Conservation (phyloP, 2,329 filamentous ascomycete species). For the Trichoderma pleuroti region DNA sequence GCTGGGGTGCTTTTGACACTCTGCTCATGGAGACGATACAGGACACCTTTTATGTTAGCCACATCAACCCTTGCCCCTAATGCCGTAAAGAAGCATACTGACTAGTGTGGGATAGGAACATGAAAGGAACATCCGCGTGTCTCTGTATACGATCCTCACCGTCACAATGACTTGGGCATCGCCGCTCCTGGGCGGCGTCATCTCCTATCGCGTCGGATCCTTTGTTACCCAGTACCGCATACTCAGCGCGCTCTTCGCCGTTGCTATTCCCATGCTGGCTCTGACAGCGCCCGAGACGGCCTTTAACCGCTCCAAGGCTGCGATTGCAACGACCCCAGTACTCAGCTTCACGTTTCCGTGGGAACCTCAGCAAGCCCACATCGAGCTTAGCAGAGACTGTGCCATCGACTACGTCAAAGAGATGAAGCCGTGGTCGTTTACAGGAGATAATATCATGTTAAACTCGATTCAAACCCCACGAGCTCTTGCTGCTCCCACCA, state of each 20-base stretch:
- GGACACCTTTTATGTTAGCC: conserved; percentile 54
- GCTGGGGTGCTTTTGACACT: conserved; percentile 58
- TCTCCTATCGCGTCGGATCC: conserved; percentile 39
- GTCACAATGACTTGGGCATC: conserved; percentile 50
- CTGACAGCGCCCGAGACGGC: conserved; percentile 51
- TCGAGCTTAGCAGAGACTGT: conserved; percentile 32
- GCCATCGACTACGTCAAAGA: conserved; percentile 37
- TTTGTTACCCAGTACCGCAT: conserved; percentile 51
- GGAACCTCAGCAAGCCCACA: conserved; percentile 26
- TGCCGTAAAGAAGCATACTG: neutral
- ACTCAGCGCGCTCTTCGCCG: conserved; percentile 45
- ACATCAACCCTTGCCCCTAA: too few relatives aligned
- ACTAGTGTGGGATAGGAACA: conserved; percentile 41
- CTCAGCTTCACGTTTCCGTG: conserved; percentile 19
- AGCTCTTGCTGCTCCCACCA: conserved; percentile 49
- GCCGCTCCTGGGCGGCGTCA: conserved; percentile 51
- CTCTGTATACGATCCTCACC: conserved; percentile 44
- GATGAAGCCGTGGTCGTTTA: conserved; percentile 40
- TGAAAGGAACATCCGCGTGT: conserved; percentile 44
- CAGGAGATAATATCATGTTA: conserved; percentile 27
- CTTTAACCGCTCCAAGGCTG: conserved; percentile 41
- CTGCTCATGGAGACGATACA: conserved; percentile 51
- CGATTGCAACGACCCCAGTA: conserved; percentile 21
- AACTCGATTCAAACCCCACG: conserved; percentile 45
- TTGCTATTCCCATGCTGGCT: conserved; percentile 46